Percentiles rank a stretch among this genome's conserved stretches.
Conservation (phyloP, 2,329 filamentous ascomycete genomes). For the Alternaria triticimaculans region DNA sequence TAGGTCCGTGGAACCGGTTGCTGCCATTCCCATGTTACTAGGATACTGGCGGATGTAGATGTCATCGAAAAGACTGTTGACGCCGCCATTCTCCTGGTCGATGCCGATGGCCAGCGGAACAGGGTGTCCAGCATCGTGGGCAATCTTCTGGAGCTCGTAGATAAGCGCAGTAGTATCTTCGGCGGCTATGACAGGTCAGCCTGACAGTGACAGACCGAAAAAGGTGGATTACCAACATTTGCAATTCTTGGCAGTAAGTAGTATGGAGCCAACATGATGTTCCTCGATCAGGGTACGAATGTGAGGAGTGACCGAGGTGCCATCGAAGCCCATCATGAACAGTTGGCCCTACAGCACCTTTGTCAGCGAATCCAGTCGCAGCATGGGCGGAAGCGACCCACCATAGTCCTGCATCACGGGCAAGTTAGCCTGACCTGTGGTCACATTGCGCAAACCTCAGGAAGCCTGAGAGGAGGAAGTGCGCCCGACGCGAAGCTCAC, state of each 20-base stretch:
- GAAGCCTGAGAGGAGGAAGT: conserved; percentile 19
- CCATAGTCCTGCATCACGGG: conserved; percentile 53
- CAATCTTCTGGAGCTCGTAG: conserved; percentile 90
- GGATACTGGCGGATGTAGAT: conserved; percentile 96
- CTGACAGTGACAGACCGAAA: conserved; percentile 1
- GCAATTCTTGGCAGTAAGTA: conserved; percentile 83
- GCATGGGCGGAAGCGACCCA: conserved; percentile 33
- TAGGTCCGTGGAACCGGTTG: conserved; percentile 82
- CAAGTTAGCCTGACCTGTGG: conserved; percentile 43
- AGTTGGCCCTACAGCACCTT: conserved; percentile 70
- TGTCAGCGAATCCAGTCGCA: conserved; percentile 35
- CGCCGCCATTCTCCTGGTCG: conserved; percentile 97
- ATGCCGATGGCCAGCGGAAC: conserved; percentile 88
- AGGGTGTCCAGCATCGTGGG: conserved; percentile 86
- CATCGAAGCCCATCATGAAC: conserved; percentile 86
- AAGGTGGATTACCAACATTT: conserved; percentile 65
- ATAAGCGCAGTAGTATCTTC: conserved; percentile 88
- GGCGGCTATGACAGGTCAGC: conserved; percentile 68
- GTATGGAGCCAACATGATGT: conserved; percentile 86
- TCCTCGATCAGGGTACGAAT: conserved; percentile 81
- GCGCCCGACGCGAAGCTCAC: conserved; percentile 57
- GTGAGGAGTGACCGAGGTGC: conserved; percentile 81
- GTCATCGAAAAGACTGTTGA: conserved; percentile 95
- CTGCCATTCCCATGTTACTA: conserved; percentile 95
- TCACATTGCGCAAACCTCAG: conserved; percentile 34